These are phyloP conservation scores for Daldinia grandis DNA, from an alignment of 495 filamentous ascomycete species.

Conservation along the genomic window DNA sequence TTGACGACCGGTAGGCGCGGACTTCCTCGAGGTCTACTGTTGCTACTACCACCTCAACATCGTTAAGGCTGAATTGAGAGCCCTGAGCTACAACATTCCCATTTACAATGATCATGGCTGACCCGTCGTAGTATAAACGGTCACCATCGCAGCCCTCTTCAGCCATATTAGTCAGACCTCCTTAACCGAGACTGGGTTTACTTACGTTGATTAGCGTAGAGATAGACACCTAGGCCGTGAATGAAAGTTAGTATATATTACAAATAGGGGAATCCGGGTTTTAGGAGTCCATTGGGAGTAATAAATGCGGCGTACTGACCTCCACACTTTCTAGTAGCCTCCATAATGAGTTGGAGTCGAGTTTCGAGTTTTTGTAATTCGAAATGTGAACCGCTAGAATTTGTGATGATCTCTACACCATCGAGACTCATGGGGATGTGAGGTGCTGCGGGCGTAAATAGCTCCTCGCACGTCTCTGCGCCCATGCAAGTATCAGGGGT, in stretches of 20 bases:
- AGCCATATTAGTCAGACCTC: conserved; percentile 48
- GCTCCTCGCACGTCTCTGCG: conserved; percentile 80
- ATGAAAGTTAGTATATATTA: conserved; percentile 53
- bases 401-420: conserved; percentile 81
- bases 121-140: conserved; percentile 61
- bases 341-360: conserved; percentile 75
- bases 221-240: conserved; percentile 63
- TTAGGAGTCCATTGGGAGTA: too few relatives aligned
- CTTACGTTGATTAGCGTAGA: conserved; percentile 36
- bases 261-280: too few relatives aligned
- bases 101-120: conserved; percentile 75
- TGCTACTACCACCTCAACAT: conserved; percentile 81
- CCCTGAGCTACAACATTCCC: conserved; percentile 74
- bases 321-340: conserved; percentile 78
- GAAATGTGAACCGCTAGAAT: conserved; percentile 74
- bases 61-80: conserved; percentile 74
- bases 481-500: conserved; percentile 77
- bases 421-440: conserved; percentile 62
- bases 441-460: conserved; percentile 73
- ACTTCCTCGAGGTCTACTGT: conserved; percentile 82
- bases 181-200: conserved; percentile 13
- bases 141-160: conserved; percentile 57
- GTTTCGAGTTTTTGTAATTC: conserved; percentile 78
- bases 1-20: conserved; percentile 58
- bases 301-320: conserved; percentile 59